Conservation (phyloP, 257 asterid genomes). For the Eustoma russellianum region DNA sequence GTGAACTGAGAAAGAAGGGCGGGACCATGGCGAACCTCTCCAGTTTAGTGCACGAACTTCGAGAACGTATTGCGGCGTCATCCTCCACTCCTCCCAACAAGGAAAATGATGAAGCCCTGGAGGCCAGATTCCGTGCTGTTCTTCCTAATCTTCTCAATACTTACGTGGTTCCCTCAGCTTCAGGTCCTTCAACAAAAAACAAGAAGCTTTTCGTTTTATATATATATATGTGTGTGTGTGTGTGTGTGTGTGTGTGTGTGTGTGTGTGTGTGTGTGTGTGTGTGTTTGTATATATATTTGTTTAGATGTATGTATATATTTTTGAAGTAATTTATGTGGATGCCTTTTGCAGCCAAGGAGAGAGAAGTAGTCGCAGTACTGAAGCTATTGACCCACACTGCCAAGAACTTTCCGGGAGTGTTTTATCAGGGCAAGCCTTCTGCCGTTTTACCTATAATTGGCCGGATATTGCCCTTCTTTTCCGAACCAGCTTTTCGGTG, state of each 20-base stretch:
- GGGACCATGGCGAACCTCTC: constrained; percentile 57
- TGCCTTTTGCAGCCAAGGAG: constrained; percentile 42
- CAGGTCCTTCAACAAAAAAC: constrained; percentile 23
- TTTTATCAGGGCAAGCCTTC: constrained; percentile 69
- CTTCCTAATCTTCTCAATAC: constrained; percentile 71
- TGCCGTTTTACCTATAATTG: constrained; percentile 70
- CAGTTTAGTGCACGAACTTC: constrained; percentile 78
- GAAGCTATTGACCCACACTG: constrained; percentile 55
- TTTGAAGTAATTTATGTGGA: background rate
- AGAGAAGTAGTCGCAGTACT: constrained; percentile 75
- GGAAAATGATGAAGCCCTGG: constrained; percentile 67
- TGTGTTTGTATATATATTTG: too few relatives aligned
- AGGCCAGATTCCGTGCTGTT: constrained; percentile 74
- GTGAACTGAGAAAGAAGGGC: background rate
- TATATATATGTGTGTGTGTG: too few relatives aligned
- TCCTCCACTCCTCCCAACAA: constrained; percentile 54
- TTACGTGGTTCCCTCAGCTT: constrained; percentile 58
- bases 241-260: background rate
- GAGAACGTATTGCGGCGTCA: constrained; percentile 74
- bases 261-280: background rate
- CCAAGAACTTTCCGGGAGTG: constrained; percentile 75
- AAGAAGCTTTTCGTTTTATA: too few relatives aligned
- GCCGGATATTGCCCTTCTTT: constrained; percentile 54
- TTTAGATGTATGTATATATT: too few relatives aligned
- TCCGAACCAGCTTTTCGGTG: constrained; percentile 71